phyloP scores from a whole-genome alignment of 2,329 filamentous ascomycete genomes.

The Pseudogymnoascus sp. region DNA sequence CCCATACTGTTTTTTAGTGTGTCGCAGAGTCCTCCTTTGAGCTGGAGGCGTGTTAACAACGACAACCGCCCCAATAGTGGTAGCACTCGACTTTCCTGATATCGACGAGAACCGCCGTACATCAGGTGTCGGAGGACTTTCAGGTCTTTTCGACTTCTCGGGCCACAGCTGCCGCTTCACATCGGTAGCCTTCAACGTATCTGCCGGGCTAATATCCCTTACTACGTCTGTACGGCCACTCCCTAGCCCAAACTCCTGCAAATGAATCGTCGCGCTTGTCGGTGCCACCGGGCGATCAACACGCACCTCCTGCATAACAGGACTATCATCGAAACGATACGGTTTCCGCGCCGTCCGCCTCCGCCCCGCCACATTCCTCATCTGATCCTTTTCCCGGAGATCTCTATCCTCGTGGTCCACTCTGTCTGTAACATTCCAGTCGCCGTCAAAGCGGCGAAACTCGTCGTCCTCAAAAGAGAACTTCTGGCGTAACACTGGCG shows the following conservation, averaged over 20 bases:
- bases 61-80: conserved; percentile 50
- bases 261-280: conserved; percentile 42
- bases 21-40: conserved; percentile 47
- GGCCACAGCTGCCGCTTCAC: conserved; percentile 11
- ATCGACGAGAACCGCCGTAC: conserved; percentile 43
- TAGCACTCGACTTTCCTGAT: conserved; percentile 46
- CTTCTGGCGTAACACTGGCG: not conserved
- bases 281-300: conserved; percentile 41
- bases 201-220: not conserved
- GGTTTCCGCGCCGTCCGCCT: conserved; percentile 29
- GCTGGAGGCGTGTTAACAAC: conserved; percentile 43
- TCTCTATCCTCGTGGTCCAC: conserved; percentile 26
- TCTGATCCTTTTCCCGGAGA: conserved; percentile 43
- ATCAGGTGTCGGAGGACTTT: conserved; percentile 29
- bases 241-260: conserved; percentile 35
- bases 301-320: conserved; percentile 33
- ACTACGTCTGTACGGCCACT: conserved; percentile 34
- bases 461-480: conserved; percentile 9
- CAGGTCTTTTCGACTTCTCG: conserved; percentile 14
- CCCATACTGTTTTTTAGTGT: conserved; percentile 48
- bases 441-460: conserved; percentile 42
- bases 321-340: conserved; percentile 20
- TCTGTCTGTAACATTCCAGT: conserved; percentile 39
- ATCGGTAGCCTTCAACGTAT: not conserved
- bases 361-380: conserved; percentile 44